Evolutionary conservation across 108 stramenopile genomes (phyloP), one percentile per base, ranked within the genome.

Genomic region (Fragilariopsis cylindrus): DNA sequence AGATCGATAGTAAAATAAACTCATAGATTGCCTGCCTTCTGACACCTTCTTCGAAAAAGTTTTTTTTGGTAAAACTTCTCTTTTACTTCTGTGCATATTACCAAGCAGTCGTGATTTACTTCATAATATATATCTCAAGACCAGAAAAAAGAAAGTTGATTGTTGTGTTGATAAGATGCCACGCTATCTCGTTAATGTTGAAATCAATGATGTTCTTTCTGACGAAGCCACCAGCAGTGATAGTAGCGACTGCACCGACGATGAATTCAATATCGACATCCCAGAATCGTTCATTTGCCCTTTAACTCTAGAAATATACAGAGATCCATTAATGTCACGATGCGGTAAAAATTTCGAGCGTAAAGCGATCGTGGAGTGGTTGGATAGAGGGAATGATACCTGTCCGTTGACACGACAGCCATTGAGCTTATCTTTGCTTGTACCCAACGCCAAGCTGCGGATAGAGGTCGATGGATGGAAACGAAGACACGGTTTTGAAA

Each of bases 211-310:
- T 30, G 30, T 30, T 30, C 30, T 30, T 30, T 30, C 30, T 30
- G 30, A 30, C 30, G 30, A 30, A 30, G 30, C 30, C 30, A 30
- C 30, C 30, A 30, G 21, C 1, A 30, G 30, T 30, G 44, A 48
- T 12, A 7, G 11, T 3, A 40, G n/a, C 58, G 8, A 9, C 58
- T 41, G 9, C 21, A 9, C 11, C 58, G 65, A 65, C 13, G 44
- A 46, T 46, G 42, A 45, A 3, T 4, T 43, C 47, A 50, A 68
- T 4, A 9, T 8, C 9, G 64, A 65, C 13, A 68, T 71, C 68
- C 81, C 81, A 15, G 63, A 65, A 11, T 70, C 71, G 15, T 84
- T 81, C 56, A 58, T 81, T 16, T 84, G 84, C 53, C 80, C 80
- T 9, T 44, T 84, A 16, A 84, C 84, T 7, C 50, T 77, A 44